Evolutionary conservation across 495 filamentous ascomycete genomes (phyloP).

Genomic region (Talaromyces thailandensis): DNA sequence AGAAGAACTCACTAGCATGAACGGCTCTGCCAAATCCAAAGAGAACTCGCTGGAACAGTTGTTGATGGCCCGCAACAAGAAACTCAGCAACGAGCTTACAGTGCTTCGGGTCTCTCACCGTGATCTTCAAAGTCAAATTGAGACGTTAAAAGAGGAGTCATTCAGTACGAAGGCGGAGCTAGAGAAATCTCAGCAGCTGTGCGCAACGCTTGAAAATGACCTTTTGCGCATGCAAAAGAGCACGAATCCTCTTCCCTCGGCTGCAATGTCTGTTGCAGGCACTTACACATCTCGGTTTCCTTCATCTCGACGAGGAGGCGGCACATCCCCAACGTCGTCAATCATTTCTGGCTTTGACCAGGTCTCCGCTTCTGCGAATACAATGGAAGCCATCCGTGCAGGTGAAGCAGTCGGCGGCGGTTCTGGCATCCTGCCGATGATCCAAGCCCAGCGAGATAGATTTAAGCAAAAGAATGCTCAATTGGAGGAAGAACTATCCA

Average conservation of each 20-base stretch:
- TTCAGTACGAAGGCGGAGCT: conserved; percentile 78
- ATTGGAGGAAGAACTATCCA: conserved; percentile 83
- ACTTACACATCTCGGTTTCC: conserved; percentile 79
- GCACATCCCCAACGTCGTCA: conserved; percentile 87
- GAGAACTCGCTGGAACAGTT: conserved; percentile 85
- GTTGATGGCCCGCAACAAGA: conserved; percentile 87
- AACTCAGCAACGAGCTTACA: conserved; percentile 86
- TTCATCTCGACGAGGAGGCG: conserved; percentile 55
- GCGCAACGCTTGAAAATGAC: conserved; percentile 86
- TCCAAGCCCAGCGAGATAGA: conserved; percentile 92
- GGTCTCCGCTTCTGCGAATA: conserved; percentile 31
- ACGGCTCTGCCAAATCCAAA: conserved; percentile 50
- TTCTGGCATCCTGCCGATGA: conserved; percentile 92
- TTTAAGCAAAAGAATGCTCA: conserved; percentile 95
- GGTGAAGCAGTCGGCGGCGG: conserved; percentile 73
- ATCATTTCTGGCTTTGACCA: conserved; percentile 94
- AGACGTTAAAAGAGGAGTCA: conserved; percentile 72
- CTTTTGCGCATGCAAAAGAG: conserved; percentile 81
- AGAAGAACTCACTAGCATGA: conserved; percentile 24
- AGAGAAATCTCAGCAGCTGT: conserved; percentile 74
- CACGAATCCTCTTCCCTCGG: conserved; percentile 72
- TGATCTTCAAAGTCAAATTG: conserved; percentile 73
- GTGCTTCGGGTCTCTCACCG: conserved; percentile 89
- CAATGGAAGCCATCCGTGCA: conserved; percentile 49
- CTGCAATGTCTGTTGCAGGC: conserved; percentile 85